phyloP scores from a whole-genome alignment of 2,329 filamentous ascomycete species.

The Nigrospora sphaerica region DNA sequence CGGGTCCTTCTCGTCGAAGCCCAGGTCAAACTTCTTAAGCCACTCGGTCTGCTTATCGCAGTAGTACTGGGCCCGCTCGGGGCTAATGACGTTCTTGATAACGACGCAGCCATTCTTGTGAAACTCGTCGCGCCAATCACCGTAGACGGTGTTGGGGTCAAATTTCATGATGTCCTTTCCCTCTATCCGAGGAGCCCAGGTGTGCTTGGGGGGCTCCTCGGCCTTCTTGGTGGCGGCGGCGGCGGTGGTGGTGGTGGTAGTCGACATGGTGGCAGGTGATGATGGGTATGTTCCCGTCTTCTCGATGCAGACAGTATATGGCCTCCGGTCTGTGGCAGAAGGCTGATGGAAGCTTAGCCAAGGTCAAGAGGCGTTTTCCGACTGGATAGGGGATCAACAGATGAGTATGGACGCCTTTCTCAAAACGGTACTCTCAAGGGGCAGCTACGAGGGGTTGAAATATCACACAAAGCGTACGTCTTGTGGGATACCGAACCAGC shows the following conservation, averaged over 20 bases:
- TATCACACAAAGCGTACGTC: too few species aligned
- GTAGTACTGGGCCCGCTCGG: slow-evolving; percentile 30
- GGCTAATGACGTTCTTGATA: slow-evolving; percentile 29
- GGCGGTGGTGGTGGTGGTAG: slow-evolving; percentile 7
- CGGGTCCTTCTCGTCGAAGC: slow-evolving; percentile 29
- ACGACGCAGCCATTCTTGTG: slow-evolving; percentile 30
- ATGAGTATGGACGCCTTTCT: too few species aligned
- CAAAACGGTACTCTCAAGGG: too few species aligned
- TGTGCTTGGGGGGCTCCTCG: too few species aligned
- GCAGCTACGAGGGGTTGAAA: too few species aligned
- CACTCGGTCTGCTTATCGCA: slow-evolving; percentile 30
- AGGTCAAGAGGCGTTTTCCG: too few species aligned
- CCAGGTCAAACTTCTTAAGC: slow-evolving; percentile 31
- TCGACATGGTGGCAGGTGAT: neutral
- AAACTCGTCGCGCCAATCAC: slow-evolving; percentile 38
- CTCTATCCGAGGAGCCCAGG: slow-evolving; percentile 7
- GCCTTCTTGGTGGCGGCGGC: slow-evolving; percentile 6
- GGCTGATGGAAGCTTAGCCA: too few species aligned
- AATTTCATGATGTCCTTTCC: slow-evolving; percentile 15
- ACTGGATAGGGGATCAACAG: too few species aligned
- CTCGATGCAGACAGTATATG: too few species aligned
- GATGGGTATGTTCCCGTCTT: neutral
- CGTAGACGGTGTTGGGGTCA: slow-evolving; percentile 18
- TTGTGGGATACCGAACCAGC: too few species aligned
- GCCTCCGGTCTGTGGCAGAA: too few species aligned